Conservation (phyloP, 2,329 filamentous ascomycete genomes). For the Hypoxylon sp. region DNA sequence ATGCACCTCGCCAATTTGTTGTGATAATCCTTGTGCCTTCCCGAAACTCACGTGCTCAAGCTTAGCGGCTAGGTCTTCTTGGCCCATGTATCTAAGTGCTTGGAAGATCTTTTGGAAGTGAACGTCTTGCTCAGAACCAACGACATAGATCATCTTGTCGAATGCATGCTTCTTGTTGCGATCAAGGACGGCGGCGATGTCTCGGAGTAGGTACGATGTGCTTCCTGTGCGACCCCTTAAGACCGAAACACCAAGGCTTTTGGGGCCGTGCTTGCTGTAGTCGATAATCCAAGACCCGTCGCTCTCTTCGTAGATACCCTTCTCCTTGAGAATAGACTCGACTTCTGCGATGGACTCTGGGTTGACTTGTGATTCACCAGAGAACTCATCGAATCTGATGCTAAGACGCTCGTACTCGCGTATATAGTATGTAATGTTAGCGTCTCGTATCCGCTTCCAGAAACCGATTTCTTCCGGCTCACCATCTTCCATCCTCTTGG, state of each 20-base stretch:
- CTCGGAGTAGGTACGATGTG: constrained; percentile 75
- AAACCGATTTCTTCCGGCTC: constrained; percentile 64
- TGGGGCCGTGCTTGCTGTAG: constrained; percentile 74
- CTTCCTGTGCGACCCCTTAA: constrained; percentile 73
- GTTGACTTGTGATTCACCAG: constrained; percentile 71
- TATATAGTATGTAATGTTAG: constrained; percentile 66
- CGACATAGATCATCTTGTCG: constrained; percentile 57
- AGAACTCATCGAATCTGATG: constrained; percentile 70
- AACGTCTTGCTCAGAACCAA: constrained; percentile 51
- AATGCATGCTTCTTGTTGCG: constrained; percentile 64
- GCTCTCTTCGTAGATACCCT: constrained; percentile 65
- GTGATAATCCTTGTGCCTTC: constrained; percentile 59
- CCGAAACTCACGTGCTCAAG: constrained; percentile 60
- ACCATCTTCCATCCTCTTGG: constrained; percentile 69
- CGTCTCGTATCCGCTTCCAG: constrained; percentile 66
- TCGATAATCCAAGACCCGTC: constrained; percentile 77
- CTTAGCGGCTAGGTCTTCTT: constrained; percentile 49
- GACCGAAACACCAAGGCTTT: constrained; percentile 75
- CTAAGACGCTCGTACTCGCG: constrained; percentile 66
- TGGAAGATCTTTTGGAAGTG: constrained; percentile 53
- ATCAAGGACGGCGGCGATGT: constrained; percentile 74
- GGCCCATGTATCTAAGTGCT: constrained; percentile 54
- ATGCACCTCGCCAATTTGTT: constrained; percentile 61
- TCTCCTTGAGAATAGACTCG: constrained; percentile 68
- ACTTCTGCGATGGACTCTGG: constrained; percentile 65